These are phyloP conservation scores for Fusarium pseudocircinatum DNA, from an alignment of 2,329 filamentous ascomycete genomes.

Conservation along the genomic window DNA sequence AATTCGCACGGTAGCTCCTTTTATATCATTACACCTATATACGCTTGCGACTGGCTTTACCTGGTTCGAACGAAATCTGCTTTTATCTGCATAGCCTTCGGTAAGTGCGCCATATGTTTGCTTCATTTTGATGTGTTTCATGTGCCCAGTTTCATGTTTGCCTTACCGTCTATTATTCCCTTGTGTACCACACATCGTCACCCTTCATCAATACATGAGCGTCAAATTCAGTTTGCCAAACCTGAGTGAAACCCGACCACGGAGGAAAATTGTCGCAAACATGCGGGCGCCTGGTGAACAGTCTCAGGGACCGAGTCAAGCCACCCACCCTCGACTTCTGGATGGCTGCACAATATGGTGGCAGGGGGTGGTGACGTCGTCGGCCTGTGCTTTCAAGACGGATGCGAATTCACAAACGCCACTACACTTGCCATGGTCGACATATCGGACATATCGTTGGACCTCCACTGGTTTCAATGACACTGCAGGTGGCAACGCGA, in stretches of 20 bases:
- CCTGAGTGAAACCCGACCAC: slow-evolving; percentile 8
- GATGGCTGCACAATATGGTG: slow-evolving; percentile 17
- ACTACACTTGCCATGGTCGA: slow-evolving; percentile 19
- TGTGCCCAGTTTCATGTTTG: slow-evolving; percentile 8
- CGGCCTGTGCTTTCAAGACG: slow-evolving; percentile 19
- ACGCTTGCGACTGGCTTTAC: not conserved
- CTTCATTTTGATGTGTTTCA: slow-evolving; percentile 20
- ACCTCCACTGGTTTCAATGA: slow-evolving; percentile 5
- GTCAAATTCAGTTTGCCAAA: not conserved
- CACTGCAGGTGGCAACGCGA: not conserved
- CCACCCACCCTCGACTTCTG: slow-evolving; percentile 11
- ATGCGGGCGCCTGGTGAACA: slow-evolving; percentile 11
- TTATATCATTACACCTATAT: not conserved
- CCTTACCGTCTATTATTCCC: not conserved
- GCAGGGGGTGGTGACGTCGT: slow-evolving; percentile 33
- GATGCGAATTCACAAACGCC: slow-evolving; percentile 31
- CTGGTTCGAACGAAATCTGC: not conserved
- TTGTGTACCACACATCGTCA: not conserved
- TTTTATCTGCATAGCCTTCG: not conserved
- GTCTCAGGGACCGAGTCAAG: slow-evolving; percentile 25
- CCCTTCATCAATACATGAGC: slow-evolving; percentile 2
- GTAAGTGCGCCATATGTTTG: slow-evolving; percentile 29
- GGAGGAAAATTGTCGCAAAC: slow-evolving; percentile 19
- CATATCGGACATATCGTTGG: slow-evolving; percentile 6
- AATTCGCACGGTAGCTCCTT: slow-evolving; percentile 2